These are phyloP conservation scores for Fomitopsis palustris DNA, from an alignment of 1,284 basidiomycete genomes.

Conservation along the genomic window DNA sequence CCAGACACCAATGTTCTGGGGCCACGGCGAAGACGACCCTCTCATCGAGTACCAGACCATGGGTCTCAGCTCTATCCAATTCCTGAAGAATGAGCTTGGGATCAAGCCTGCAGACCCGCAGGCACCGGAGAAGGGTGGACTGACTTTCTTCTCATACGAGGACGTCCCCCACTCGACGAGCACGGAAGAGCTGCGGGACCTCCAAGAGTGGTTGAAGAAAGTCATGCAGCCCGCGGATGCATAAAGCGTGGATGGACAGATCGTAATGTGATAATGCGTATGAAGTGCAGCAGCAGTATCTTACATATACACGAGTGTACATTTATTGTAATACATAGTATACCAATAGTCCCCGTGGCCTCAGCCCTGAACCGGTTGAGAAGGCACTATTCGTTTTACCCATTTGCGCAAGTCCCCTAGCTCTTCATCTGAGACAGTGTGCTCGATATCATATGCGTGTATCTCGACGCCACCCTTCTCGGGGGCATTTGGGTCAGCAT, in stretches of 20 bases:
- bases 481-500: slow-evolving; percentile 21
- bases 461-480: slow-evolving; percentile 35
- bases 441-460: slow-evolving; percentile 57
- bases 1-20: slow-evolving; percentile 80
- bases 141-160: slow-evolving; percentile 52
- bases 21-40: slow-evolving; percentile 75
- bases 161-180: slow-evolving; percentile 63
- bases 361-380: neutral
- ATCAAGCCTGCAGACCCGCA: slow-evolving; percentile 33
- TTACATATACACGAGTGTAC: neutral
- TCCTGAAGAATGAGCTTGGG: slow-evolving; percentile 48
- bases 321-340: neutral
- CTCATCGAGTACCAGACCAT: slow-evolving; percentile 53
- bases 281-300: neutral
- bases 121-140: slow-evolving; percentile 22
- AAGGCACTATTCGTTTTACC: slow-evolving; percentile 43
- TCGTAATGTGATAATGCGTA: neutral
- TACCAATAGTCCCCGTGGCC: neutral
- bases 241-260: neutral
- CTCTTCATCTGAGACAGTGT: slow-evolving; percentile 60
- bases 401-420: slow-evolving; percentile 62
- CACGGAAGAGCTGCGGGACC: slow-evolving; percentile 59
- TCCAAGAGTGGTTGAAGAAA: slow-evolving; percentile 60
- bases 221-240: slow-evolving; percentile 14
- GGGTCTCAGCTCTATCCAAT: slow-evolving; percentile 48